Percentiles rank a stretch among this genome's conserved stretches.
Conservation (phyloP, 805 yeast genomes). For the Candida odintsovae region DNA sequence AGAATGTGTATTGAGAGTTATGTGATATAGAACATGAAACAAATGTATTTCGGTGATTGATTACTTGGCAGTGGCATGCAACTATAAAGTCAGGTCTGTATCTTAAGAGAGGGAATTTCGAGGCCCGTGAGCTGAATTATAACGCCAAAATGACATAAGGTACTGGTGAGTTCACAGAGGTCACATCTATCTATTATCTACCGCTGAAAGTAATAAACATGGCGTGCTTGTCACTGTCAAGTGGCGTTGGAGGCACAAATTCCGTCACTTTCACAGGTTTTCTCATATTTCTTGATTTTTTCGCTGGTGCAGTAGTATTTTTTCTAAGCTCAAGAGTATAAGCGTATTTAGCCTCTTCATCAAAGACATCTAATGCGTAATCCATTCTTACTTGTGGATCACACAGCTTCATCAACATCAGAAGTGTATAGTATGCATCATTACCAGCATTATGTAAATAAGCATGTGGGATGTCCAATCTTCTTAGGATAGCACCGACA, state of each 20-base stretch:
- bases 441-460: slow-evolving; percentile 67
- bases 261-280: background rate
- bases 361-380: slow-evolving; percentile 7
- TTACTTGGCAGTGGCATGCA: too few relatives aligned
- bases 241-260: background rate
- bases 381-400: slow-evolving; percentile 37
- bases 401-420: slow-evolving; percentile 42
- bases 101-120: too few relatives aligned
- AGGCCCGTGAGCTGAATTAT: too few relatives aligned
- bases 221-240: background rate
- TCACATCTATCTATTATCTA: too few relatives aligned
- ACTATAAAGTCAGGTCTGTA: too few relatives aligned
- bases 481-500: slow-evolving; percentile 40
- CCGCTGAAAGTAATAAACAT: background rate
- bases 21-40: too few relatives aligned
- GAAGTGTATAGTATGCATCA: slow-evolving; percentile 59
- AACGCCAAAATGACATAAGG: too few relatives aligned
- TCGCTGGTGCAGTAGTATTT: background rate
- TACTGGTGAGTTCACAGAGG: too few relatives aligned
- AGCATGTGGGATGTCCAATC: slow-evolving; percentile 49
- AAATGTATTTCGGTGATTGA: too few relatives aligned
- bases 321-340: background rate
- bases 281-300: background rate
- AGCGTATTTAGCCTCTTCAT: slow-evolving; percentile 1
- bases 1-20: too few relatives aligned